Percentiles rank a stretch among this genome's conserved stretches.
Conservation (phyloP, 1,284 basidiomycete species). For the Leccinum fuscescens region DNA sequence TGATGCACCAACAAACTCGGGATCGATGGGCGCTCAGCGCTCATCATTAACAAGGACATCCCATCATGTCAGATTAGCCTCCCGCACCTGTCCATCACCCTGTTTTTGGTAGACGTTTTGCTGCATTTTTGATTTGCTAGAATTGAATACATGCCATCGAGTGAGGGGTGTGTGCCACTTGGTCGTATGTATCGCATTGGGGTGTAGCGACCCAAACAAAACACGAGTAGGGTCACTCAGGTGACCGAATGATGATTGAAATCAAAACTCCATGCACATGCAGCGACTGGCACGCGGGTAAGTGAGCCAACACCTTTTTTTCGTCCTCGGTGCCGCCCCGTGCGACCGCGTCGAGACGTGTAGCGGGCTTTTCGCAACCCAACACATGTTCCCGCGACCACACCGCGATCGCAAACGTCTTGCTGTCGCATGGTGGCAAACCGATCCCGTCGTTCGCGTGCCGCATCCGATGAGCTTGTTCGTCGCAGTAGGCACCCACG, state of each 20-base stretch:
- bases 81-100: conserved; percentile 10
- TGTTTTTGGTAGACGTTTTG: conserved; percentile 18
- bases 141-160: conserved; percentile 3
- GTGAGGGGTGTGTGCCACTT: conserved; percentile 3
- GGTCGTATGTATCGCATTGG: not conserved
- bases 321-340: conserved; percentile 11
- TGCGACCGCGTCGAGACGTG: conserved; percentile 5
- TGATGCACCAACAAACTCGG: conserved; percentile 25
- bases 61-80: conserved; percentile 23
- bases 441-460: conserved; percentile 13
- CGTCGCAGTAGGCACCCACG: not conserved
- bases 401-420: conserved; percentile 24
- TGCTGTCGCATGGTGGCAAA: conserved; percentile 15
- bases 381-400: conserved; percentile 27
- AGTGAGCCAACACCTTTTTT: conserved; percentile 4
- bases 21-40: conserved; percentile 12
- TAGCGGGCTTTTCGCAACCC: conserved; percentile 15
- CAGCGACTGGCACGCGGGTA: conserved; percentile 7
- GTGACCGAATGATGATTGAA: conserved; percentile 2
- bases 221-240: not conserved
- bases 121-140: conserved; percentile 5
- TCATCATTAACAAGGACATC: conserved; percentile 9
- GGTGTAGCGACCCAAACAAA: conserved; percentile 1
- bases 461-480: conserved; percentile 10
- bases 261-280: conserved; percentile 2